Conservation (phyloP, 2,329 filamentous ascomycete species). For the Alternaria gaisen region DNA sequence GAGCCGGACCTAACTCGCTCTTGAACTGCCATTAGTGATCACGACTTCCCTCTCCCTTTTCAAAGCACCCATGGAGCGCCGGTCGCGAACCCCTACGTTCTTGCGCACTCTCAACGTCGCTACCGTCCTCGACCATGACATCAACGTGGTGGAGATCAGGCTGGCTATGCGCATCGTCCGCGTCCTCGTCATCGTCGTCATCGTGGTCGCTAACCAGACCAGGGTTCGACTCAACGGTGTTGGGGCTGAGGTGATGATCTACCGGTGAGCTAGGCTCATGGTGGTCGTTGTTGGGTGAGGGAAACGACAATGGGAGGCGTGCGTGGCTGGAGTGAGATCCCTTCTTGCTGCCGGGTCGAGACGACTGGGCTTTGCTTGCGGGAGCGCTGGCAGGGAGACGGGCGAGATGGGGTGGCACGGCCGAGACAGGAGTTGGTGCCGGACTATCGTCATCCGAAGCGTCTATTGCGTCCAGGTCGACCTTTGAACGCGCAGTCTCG, state of each 20-base stretch:
- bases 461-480: constrained; percentile 49
- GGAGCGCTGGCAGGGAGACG: constrained; percentile 43
- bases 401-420: constrained; percentile 41
- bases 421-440: constrained; percentile 40
- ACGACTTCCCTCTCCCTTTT: constrained; percentile 48
- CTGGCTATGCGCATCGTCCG: constrained; percentile 48
- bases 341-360: constrained; percentile 48
- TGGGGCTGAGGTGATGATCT: constrained; percentile 53
- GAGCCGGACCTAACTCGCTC: constrained; percentile 41
- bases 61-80: constrained; percentile 44
- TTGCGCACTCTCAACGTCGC: constrained; percentile 49
- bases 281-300: constrained; percentile 38
- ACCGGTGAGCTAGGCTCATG: constrained; percentile 47
- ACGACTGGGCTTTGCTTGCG: constrained; percentile 40
- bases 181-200: constrained; percentile 58
- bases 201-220: constrained; percentile 61
- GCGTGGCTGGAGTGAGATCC: constrained; percentile 37
- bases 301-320: constrained; percentile 44
- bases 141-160: constrained; percentile 47
- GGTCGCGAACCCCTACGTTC: constrained; percentile 45
- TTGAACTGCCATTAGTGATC: constrained; percentile 38
- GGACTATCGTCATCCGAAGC: constrained; percentile 48
- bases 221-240: constrained; percentile 59
- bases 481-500: constrained; percentile 46
- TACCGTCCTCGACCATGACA: constrained; percentile 51